Conservation (phyloP, 805 yeast genomes). For the Komagataella phaffii region DNA sequence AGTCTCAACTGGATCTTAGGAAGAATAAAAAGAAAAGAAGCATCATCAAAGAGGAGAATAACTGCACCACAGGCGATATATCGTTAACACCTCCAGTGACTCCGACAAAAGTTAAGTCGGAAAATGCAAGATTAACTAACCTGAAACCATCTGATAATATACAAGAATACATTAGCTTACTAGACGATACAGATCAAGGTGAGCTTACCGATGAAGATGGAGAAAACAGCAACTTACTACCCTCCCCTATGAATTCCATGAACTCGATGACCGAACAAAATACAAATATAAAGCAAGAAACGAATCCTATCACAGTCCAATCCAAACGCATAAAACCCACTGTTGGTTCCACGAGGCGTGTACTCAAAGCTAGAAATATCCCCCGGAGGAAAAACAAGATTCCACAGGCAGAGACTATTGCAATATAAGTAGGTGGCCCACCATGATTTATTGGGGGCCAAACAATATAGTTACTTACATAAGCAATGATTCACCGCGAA, state of each 20-base stretch:
- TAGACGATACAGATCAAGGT: background rate
- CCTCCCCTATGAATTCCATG: background rate
- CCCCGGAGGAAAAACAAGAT: background rate
- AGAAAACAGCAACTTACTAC: background rate
- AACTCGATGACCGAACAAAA: background rate
- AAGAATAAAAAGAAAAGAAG: slow-evolving; percentile 1
- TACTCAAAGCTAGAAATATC: background rate
- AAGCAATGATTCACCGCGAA: background rate
- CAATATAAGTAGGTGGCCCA: background rate
- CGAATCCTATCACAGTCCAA: background rate
- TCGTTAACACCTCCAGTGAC: slow-evolving; percentile 1
- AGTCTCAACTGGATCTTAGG: slow-evolving; percentile 15
- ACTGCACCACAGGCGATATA: background rate
- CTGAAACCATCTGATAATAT: background rate
- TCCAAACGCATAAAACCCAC: background rate
- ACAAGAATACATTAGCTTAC: background rate
- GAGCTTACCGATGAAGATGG: background rate
- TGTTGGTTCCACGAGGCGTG: background rate
- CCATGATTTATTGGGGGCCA: background rate
- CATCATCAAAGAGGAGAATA: background rate
- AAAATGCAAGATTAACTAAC: background rate
- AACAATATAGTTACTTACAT: background rate
- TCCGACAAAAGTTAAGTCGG: background rate
- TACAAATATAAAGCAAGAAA: background rate
- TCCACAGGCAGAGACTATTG: background rate